Evolutionary conservation across 2,329 filamentous ascomycete genomes (phyloP), one percentile per base, ranked within the genome.

Genomic region (Pyricularia sp.): DNA sequence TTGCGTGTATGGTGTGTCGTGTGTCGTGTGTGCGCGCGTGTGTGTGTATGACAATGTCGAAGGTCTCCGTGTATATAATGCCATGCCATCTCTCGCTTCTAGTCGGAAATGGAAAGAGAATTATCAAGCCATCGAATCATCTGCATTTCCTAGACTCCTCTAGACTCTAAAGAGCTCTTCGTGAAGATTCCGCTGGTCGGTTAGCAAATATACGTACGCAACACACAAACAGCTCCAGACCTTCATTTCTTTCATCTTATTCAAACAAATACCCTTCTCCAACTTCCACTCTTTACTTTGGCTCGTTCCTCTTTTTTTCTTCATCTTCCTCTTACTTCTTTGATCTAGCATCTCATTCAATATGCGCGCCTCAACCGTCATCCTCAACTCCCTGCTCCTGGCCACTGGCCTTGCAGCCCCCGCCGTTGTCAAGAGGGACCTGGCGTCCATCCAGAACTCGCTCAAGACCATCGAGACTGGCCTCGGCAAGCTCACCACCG

Each of bases 401-500:
- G 65, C 65, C 65, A 66, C 65, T 26, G 65, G 79, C 88, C 65
- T 79, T 76, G 68, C 72, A 78, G 64, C 77, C 84, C 72, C 67
- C 10, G 81, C 76, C 83, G 85, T 65, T 78, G 81, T 14, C 87
- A 90, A 76, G 65, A 36, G 65, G 26, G 65, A 66, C 36, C 79
- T 83, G 55, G 84, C 82, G 69, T 81, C 86, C 33, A 83, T 88
- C 77, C 87, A 85, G 78, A 86, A 85, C 33, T 79, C 82, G 70
- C 86, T 88, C 55, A 89, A 83, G 77, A 84, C 83, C 25, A 79
- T 85, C 66, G 88, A 87, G 78, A 72, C 72, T 68, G 88, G 88
- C 76, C 79, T 90, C 7, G 88, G 88, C 77, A 82, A 87, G 71
- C 76, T 82, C 67, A 78, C 78, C 69, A 72, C 70, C 2, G 72